Evolutionary conservation across 345 rosid genomes (phyloP).

Genomic region (Euphorbia tirucalli): DNA sequence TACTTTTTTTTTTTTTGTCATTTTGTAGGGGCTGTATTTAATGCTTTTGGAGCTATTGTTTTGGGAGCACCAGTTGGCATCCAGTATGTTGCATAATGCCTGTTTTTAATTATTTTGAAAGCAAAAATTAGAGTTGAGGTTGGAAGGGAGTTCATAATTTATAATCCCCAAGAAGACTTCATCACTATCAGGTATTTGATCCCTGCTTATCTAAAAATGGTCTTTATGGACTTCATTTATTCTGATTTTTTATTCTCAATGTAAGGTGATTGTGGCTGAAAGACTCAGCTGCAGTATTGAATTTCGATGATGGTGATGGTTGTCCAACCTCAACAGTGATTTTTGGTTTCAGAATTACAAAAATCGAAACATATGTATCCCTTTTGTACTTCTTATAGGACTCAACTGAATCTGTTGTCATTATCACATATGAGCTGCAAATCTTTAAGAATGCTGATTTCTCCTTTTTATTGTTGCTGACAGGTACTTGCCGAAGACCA

Average conservation of each 20-base stretch:
- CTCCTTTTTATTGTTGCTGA: constrained; percentile 18
- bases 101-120: constrained; percentile 18
- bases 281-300: not conserved
- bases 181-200: constrained; percentile 10
- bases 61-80: constrained; percentile 82
- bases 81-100: constrained; percentile 47
- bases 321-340: constrained; percentile 29
- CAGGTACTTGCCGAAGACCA: constrained; percentile 59
- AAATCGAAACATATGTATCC: too few relatives aligned
- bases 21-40: constrained; percentile 60
- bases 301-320: constrained; percentile 5
- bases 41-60: constrained; percentile 74
- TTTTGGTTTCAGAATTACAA: constrained; percentile 21
- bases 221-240: not conserved
- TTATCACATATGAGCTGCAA: not conserved
- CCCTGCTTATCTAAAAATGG: not conserved
- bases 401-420: not conserved
- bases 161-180: constrained; percentile 8
- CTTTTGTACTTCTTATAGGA: not conserved
- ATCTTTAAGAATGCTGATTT: constrained; percentile 12
- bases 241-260: not conserved
- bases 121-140: constrained; percentile 25
- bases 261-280: constrained; percentile 2
- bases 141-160: constrained; percentile 10
- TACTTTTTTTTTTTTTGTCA: not conserved